These are phyloP conservation scores for Paxillus involutus DNA, from an alignment of 768 basidiomycete species.

Conservation along the genomic window DNA sequence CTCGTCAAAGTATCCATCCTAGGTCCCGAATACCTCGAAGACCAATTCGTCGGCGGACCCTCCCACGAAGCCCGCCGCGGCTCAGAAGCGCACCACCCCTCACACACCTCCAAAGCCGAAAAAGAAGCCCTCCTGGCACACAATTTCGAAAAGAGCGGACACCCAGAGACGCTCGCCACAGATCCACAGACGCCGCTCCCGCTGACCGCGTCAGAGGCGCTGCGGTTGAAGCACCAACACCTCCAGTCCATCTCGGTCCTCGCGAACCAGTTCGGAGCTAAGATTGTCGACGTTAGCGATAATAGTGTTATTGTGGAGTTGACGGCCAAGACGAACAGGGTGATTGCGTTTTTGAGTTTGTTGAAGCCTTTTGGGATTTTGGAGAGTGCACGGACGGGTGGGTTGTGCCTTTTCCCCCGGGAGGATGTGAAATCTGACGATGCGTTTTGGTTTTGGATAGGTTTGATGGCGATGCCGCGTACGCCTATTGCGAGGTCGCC, in stretches of 20 bases:
- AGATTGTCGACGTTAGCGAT: slow-evolving; percentile 93
- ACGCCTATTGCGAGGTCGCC: slow-evolving; percentile 73
- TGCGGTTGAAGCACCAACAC: slow-evolving; percentile 88
- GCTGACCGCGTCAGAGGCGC: slow-evolving; percentile 79
- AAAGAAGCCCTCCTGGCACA: slow-evolving; percentile 74
- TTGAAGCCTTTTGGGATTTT: slow-evolving; percentile 94
- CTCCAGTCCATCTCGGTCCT: slow-evolving; percentile 85
- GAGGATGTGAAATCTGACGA: background rate
- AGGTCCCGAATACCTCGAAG: slow-evolving; percentile 94
- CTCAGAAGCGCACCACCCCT: slow-evolving; percentile 4
- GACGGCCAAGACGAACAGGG: slow-evolving; percentile 86
- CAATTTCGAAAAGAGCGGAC: slow-evolving; percentile 67
- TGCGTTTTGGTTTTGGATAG: slow-evolving; percentile 36
- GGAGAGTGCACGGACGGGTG: slow-evolving; percentile 93
- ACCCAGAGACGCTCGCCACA: slow-evolving; percentile 27
- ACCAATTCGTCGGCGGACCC: slow-evolving; percentile 84
- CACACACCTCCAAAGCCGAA: slow-evolving; percentile 53
- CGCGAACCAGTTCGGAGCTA: slow-evolving; percentile 85
- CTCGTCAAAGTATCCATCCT: slow-evolving; percentile 97
- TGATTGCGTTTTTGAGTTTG: slow-evolving; percentile 90
- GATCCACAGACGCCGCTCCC: slow-evolving; percentile 35
- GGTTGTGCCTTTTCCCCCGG: slow-evolving; percentile 20
- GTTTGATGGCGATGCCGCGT: slow-evolving; percentile 97
- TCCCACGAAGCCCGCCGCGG: slow-evolving; percentile 70
- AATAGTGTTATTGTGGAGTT: slow-evolving; percentile 94